Conservation (phyloP, 2,329 filamentous ascomycete genomes). For the Colletotrichum plurivorum region DNA sequence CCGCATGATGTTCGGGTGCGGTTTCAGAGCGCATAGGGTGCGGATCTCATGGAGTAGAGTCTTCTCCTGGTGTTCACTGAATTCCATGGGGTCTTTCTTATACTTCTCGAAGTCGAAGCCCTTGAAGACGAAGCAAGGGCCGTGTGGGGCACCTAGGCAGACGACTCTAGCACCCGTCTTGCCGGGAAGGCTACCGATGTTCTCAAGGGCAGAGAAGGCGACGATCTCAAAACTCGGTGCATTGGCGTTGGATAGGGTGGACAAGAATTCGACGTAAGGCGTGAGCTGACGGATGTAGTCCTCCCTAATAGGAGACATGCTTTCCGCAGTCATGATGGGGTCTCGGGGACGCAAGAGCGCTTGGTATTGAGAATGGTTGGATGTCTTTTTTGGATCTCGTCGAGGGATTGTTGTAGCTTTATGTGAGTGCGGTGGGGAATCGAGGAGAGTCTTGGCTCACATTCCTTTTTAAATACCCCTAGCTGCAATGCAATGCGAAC, state of each 20-base stretch:
- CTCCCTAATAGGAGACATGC: constrained; percentile 20
- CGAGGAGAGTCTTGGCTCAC: too few species aligned
- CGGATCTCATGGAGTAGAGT: constrained; percentile 41
- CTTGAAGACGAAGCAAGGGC: constrained; percentile 39
- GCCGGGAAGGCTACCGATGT: constrained; percentile 27
- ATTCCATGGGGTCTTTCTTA: constrained; percentile 17
- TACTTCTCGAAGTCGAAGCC: constrained; percentile 38
- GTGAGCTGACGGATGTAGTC: constrained; percentile 39
- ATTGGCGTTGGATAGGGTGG: background rate
- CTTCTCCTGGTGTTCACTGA: constrained; percentile 31
- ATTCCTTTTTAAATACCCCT: too few species aligned
- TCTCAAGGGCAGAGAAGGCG: constrained; percentile 30
- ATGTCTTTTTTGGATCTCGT: too few species aligned
- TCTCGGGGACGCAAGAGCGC: too few species aligned
- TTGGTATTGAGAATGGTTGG: background rate
- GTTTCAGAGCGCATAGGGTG: constrained; percentile 36
- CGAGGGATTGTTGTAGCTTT: too few species aligned
- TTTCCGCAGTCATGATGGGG: background rate
- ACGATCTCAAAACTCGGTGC: constrained; percentile 21
- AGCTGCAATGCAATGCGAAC: too few species aligned
- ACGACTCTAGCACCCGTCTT: constrained; percentile 40
- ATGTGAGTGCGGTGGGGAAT: too few species aligned
- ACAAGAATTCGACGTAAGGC: constrained; percentile 9
- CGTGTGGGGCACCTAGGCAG: background rate
- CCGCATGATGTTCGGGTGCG: constrained; percentile 43